These are phyloP conservation scores for Myriosclerotinia curreyana DNA, from an alignment of 2,329 filamentous ascomycete genomes.

Conservation along the genomic window DNA sequence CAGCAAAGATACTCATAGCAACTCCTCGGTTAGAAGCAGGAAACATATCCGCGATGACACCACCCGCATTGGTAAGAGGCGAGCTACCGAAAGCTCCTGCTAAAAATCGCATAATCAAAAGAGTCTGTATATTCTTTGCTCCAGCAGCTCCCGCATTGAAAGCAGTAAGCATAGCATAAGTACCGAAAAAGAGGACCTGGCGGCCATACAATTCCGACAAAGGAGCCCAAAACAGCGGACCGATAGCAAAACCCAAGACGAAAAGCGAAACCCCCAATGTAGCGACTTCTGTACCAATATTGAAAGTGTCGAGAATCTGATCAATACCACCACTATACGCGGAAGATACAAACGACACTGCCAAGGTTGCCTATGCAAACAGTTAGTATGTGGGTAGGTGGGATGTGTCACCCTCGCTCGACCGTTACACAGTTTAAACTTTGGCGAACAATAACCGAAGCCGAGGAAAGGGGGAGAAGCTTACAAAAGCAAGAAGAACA, in stretches of 20 bases:
- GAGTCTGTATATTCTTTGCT: slow-evolving; percentile 53
- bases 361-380: slow-evolving; percentile 51
- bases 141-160: slow-evolving; percentile 62
- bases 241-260: slow-evolving; percentile 46
- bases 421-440: neutral
- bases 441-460: slow-evolving; percentile 13
- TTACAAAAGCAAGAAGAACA: slow-evolving; percentile 43
- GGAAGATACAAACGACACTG: slow-evolving; percentile 43
- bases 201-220: slow-evolving; percentile 54
- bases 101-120: slow-evolving; percentile 67
- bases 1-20: slow-evolving; percentile 60
- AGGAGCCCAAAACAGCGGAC: slow-evolving; percentile 44
- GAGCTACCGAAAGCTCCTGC: slow-evolving; percentile 60
- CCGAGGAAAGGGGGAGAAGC: slow-evolving; percentile 30
- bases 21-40: slow-evolving; percentile 49
- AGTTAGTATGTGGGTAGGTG: slow-evolving; percentile 40
- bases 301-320: slow-evolving; percentile 40
- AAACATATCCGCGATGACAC: slow-evolving; percentile 61
- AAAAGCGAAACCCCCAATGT: slow-evolving; percentile 46
- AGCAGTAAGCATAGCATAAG: slow-evolving; percentile 55
- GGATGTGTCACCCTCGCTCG: neutral
- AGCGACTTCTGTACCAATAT: slow-evolving; percentile 41
- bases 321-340: slow-evolving; percentile 43
- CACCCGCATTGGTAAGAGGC: slow-evolving; percentile 59
- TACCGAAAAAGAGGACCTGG: slow-evolving; percentile 56